These are phyloP conservation scores for Pyricularia sp. DNA, from an alignment of 2,329 filamentous ascomycete species.

Conservation along the genomic window DNA sequence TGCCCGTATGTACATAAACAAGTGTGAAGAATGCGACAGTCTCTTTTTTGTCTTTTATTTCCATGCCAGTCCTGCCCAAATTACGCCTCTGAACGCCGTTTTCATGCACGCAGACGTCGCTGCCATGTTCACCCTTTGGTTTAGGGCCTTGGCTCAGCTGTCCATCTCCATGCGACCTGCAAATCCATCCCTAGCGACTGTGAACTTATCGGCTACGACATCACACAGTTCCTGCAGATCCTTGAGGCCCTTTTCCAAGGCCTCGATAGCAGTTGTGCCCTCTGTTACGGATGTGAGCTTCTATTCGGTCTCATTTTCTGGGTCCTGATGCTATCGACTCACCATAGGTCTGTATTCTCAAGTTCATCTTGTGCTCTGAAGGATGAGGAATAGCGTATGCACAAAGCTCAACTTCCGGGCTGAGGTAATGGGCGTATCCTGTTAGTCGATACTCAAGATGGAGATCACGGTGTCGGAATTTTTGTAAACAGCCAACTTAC, in stretches of 20 bases:
- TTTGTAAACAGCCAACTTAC: constrained; percentile 37
- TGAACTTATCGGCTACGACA: constrained; percentile 87
- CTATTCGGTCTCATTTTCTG: background rate
- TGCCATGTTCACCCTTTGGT: background rate
- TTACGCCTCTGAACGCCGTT: constrained; percentile 3
- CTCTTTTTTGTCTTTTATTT: background rate
- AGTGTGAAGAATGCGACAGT: background rate
- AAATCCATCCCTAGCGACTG: constrained; percentile 54
- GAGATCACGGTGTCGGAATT: background rate
- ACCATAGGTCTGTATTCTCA: constrained; percentile 97
- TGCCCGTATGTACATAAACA: constrained; percentile 2
- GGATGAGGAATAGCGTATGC: constrained; percentile 97
- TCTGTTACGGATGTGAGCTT: constrained; percentile 38
- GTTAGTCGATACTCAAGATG: background rate
- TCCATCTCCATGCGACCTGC: constrained; percentile 3
- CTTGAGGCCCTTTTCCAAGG: constrained; percentile 79
- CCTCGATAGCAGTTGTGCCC: constrained; percentile 70
- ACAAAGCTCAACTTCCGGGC: constrained; percentile 94
- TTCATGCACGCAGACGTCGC: background rate
- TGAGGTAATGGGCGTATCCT: constrained; percentile 26
- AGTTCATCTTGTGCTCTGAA: constrained; percentile 91
- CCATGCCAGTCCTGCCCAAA: background rate
- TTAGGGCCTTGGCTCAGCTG: background rate
- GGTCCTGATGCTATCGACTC: constrained; percentile 21
- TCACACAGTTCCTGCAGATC: constrained; percentile 91